Percentiles rank a stretch among this genome's conserved stretches.
phyloP scores from a whole-genome alignment of 2,329 filamentous ascomycete genomes.

The Aspergillus brasiliensis region DNA sequence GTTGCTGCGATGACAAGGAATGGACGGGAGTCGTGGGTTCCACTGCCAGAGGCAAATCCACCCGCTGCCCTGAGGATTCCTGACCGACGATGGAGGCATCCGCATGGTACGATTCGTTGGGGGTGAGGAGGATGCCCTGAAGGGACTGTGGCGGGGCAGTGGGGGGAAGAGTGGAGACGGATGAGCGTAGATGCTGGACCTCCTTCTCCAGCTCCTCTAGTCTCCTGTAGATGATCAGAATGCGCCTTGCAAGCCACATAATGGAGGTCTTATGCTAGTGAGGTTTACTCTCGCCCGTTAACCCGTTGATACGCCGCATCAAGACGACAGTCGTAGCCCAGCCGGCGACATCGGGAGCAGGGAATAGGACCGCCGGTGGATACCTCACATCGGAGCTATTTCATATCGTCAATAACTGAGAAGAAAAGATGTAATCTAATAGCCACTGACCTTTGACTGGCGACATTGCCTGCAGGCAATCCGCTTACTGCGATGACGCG shows the following conservation, averaged over 20 bases:
- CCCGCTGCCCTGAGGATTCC: not conserved
- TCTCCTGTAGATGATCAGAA: not conserved
- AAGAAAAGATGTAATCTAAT: not conserved
- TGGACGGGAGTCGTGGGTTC: not conserved
- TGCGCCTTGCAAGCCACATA: not conserved
- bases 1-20: not conserved
- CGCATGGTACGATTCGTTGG: not conserved
- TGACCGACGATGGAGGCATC: not conserved
- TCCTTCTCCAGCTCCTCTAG: not conserved
- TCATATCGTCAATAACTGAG: not conserved
- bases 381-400: not conserved
- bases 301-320: not conserved
- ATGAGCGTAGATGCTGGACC: not conserved
- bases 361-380: not conserved
- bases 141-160: not conserved
- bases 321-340: not conserved
- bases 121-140: not conserved
- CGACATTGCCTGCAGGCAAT: slow-evolving; percentile 5
- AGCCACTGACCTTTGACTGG: not conserved
- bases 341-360: not conserved
- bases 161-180: not conserved
- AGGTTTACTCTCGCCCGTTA: not conserved
- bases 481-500: slow-evolving; percentile 5
- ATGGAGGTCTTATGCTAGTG: not conserved
- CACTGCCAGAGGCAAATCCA: not conserved